Evolutionary conservation across 2,329 filamentous ascomycete genomes (phyloP).

Genomic region (Paecilomyces dactylethromorphus): DNA sequence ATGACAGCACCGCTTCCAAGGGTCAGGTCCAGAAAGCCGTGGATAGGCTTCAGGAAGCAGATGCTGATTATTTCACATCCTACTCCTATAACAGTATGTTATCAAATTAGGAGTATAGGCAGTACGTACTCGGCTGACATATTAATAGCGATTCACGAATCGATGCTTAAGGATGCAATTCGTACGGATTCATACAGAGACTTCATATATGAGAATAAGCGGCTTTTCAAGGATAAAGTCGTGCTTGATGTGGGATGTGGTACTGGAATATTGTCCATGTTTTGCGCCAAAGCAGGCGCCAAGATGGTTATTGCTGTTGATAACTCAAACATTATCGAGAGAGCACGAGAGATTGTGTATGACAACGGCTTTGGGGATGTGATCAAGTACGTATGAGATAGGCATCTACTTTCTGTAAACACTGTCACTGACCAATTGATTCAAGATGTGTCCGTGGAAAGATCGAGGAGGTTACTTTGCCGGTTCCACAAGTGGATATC

Average conservation of each 20-base stretch:
- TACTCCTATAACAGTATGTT: conserved; percentile 61
- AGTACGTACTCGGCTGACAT: background rate
- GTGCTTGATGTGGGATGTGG: conserved; percentile 79
- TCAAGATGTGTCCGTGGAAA: conserved; percentile 66
- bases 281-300: conserved; percentile 85
- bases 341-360: conserved; percentile 77
- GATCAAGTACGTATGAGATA: conserved; percentile 51
- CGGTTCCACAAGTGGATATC: conserved; percentile 77
- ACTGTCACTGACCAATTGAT: background rate
- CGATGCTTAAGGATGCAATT: conserved; percentile 86
- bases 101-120: background rate
- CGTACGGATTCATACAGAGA: conserved; percentile 90
- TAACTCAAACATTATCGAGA: conserved; percentile 82
- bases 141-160: conserved; percentile 74
- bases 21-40: conserved; percentile 21
- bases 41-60: conserved; percentile 43
- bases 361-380: conserved; percentile 67
- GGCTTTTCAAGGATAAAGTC: conserved; percentile 55
- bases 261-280: conserved; percentile 85
- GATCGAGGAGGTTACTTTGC: conserved; percentile 77
- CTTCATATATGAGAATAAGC: conserved; percentile 47
- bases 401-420: background rate
- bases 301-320: conserved; percentile 84
- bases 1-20: conserved; percentile 25
- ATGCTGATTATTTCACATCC: conserved; percentile 57